Evolutionary conservation across 2,329 filamentous ascomycete species (phyloP).

Genomic region (Neoascochyta sp.): DNA sequence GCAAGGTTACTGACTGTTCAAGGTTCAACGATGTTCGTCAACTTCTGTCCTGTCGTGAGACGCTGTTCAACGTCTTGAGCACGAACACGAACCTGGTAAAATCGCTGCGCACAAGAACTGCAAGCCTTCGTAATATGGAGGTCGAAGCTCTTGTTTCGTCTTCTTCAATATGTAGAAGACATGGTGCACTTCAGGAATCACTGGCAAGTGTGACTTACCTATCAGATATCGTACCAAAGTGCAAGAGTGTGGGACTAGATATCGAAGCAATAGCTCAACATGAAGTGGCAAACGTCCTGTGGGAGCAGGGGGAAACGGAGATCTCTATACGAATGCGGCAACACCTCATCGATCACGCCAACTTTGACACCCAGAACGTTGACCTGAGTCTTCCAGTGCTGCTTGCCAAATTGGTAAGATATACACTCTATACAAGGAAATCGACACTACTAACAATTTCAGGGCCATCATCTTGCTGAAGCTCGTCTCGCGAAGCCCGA

Average conservation of each 20-base stretch:
- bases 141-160: conserved; percentile 72
- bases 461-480: conserved; percentile 82
- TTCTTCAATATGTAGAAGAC: conserved; percentile 71
- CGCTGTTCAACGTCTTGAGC: conserved; percentile 74
- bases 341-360: conserved; percentile 49
- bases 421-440: background rate
- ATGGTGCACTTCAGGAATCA: conserved; percentile 80
- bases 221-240: conserved; percentile 69
- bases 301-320: conserved; percentile 88
- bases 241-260: conserved; percentile 66
- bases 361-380: conserved; percentile 29
- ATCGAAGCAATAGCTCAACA: conserved; percentile 74
- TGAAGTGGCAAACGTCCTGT: conserved; percentile 84
- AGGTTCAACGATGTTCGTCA: conserved; percentile 70
- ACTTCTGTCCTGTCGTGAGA: conserved; percentile 78
- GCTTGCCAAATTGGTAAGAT: conserved; percentile 69
- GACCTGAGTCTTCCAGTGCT: conserved; percentile 57
- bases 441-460: conserved; percentile 9
- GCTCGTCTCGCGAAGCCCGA: conserved; percentile 89
- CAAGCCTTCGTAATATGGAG: conserved; percentile 67
- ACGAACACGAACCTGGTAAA: conserved; percentile 63
- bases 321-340: conserved; percentile 87
- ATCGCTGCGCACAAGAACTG: conserved; percentile 58
- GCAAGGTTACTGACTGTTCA: background rate
- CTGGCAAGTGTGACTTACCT: conserved; percentile 80